A percentile compares a stretch with the other conserved stretches of the same genome.
Conservation (phyloP, 2,329 filamentous ascomycete species). For the Colletotrichum sp. region DNA sequence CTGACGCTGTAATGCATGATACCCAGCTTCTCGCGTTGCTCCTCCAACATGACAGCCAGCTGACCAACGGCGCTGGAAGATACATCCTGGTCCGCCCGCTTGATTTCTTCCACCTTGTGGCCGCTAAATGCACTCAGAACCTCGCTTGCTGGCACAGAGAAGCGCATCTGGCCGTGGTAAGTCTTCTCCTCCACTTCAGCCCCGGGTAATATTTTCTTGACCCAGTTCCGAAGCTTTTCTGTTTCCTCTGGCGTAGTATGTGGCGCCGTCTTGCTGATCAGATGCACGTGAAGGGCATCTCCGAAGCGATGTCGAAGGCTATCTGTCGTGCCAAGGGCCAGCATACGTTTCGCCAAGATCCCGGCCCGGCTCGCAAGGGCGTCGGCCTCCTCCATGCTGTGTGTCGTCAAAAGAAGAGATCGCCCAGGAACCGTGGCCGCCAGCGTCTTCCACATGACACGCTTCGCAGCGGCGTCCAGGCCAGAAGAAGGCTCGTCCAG, state of each 20-base stretch:
- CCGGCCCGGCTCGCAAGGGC: slow-evolving; percentile 83
- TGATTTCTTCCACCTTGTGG: slow-evolving; percentile 22
- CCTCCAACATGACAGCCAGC: slow-evolving; percentile 76
- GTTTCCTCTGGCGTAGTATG: slow-evolving; percentile 74
- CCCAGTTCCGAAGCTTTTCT: slow-evolving; percentile 68
- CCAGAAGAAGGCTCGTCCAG: slow-evolving; percentile 90
- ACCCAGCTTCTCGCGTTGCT: slow-evolving; percentile 68
- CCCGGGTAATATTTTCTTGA: slow-evolving; percentile 61
- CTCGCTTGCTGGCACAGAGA: slow-evolving; percentile 67
- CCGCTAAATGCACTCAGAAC: slow-evolving; percentile 26
- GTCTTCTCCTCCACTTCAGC: slow-evolving; percentile 74
- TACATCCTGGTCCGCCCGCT: slow-evolving; percentile 28
- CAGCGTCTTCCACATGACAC: slow-evolving; percentile 91
- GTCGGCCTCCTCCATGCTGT: slow-evolving; percentile 95
- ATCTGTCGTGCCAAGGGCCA: slow-evolving; percentile 80
- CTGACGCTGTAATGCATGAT: slow-evolving; percentile 87
- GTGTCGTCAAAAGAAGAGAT: slow-evolving; percentile 87
- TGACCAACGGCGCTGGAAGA: slow-evolving; percentile 64
- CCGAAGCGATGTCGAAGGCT: slow-evolving; percentile 77
- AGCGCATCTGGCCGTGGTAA: slow-evolving; percentile 88
- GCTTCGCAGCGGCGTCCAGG: slow-evolving; percentile 88
- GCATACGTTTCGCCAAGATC: slow-evolving; percentile 85
- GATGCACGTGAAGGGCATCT: slow-evolving; percentile 79
- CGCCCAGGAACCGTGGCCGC: slow-evolving; percentile 74
- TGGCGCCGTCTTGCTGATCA: slow-evolving; percentile 77